These are phyloP conservation scores for Pythium monospermum DNA, from an alignment of 352 stramenopile species.

Conservation along the genomic window DNA sequence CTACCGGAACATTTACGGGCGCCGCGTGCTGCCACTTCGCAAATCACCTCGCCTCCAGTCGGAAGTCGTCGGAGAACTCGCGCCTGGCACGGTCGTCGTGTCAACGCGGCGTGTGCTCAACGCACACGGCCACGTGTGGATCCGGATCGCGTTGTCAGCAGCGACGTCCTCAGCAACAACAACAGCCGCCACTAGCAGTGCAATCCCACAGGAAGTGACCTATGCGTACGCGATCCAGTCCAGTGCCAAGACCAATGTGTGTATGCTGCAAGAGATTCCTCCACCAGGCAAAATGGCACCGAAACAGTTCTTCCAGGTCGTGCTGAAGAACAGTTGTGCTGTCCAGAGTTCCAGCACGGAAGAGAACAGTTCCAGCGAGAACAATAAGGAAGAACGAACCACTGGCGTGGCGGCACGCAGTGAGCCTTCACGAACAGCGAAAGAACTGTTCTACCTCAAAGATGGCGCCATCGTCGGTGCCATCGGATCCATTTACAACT, in stretches of 20 bases:
- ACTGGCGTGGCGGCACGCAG: conserved; percentile 25
- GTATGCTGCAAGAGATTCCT: conserved; percentile 70
- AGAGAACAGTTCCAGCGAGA: background rate
- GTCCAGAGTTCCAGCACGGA: no score
- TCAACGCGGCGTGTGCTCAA: conserved; percentile 54
- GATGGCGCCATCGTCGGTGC: conserved; percentile 43
- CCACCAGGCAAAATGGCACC: conserved; percentile 47
- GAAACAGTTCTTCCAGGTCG: conserved; percentile 54
- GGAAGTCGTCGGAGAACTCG: conserved; percentile 51
- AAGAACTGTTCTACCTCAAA: conserved; percentile 50
- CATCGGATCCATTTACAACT: conserved; percentile 50
- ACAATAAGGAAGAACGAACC: background rate
- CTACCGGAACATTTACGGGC: conserved; percentile 67
- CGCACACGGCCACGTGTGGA: conserved; percentile 54
- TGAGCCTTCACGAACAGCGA: conserved; percentile 33
- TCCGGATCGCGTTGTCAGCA: conserved; percentile 38
- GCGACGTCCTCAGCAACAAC: no score
- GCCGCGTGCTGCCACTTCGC: conserved; percentile 47
- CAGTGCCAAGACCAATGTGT: conserved; percentile 71
- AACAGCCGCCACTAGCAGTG: background rate
- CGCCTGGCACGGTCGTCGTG: conserved; percentile 43
- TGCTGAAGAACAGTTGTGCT: conserved; percentile 8
- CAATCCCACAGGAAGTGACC: conserved; percentile 33
- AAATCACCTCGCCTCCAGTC: conserved; percentile 36
- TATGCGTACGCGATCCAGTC: conserved; percentile 76